These are phyloP conservation scores for Aspergillus fumigatiaffinis DNA, from an alignment of 2,329 filamentous ascomycete genomes.

Conservation along the genomic window DNA sequence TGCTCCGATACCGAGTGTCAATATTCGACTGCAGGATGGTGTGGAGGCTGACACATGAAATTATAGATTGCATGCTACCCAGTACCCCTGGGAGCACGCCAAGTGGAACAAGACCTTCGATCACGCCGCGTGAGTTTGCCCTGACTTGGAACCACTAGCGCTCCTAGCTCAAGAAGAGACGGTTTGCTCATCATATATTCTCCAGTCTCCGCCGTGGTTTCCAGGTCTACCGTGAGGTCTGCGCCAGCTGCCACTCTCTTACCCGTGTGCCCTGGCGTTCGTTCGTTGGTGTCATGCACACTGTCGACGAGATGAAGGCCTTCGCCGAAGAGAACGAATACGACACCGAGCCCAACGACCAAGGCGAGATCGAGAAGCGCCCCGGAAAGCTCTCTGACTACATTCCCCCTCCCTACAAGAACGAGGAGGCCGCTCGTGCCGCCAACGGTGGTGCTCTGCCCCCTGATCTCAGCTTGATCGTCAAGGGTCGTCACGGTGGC, in stretches of 20 bases:
- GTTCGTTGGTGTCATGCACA: constrained; percentile 87
- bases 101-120: constrained; percentile 95
- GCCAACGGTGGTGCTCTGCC: constrained; percentile 98
- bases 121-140: constrained; percentile 76
- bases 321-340: constrained; percentile 98
- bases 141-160: constrained; percentile 2
- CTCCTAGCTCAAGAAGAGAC: constrained; percentile 9
- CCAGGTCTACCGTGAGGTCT: constrained; percentile 99
- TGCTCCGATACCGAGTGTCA: constrained; percentile 22
- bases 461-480: constrained; percentile 93
- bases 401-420: constrained; percentile 92
- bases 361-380: constrained; percentile 97
- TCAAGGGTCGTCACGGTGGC: constrained; percentile 96
- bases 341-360: constrained; percentile 94
- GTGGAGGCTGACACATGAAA: constrained; percentile 25
- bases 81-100: constrained; percentile 93
- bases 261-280: constrained; percentile 89
- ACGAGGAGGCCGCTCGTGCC: constrained; percentile 95
- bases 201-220: constrained; percentile 92
- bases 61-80: constrained; percentile 77
- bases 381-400: constrained; percentile 98
- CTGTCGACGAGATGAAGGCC: constrained; percentile 95
- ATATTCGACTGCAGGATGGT: constrained; percentile 15
- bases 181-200: constrained; percentile 21
- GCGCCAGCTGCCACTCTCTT: constrained; percentile 95